Base-by-base conservation (phyloP, 495 filamentous ascomycete genomes). In the Hypoxylon rickii region DNA sequence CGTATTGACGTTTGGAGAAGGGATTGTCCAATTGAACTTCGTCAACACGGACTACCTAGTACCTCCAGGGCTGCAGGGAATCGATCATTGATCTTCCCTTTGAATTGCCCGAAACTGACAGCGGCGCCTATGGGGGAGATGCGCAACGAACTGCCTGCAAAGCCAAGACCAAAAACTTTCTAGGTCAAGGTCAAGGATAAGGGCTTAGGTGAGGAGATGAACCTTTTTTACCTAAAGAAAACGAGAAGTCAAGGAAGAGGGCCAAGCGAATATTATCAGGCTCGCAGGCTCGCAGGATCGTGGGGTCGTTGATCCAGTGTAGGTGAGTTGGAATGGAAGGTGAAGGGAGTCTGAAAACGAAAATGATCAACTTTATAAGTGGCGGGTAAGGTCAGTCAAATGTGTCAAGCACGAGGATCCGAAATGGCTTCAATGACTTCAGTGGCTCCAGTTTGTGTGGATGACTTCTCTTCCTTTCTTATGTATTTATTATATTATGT, bases 21-120 rank as follows among this genome's bases (percentile, higher is more conserved):
- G 54, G 60, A 64, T 64, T 64, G 60, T 44, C 60, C 60, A 64
- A 64, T 64, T 33, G 31, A n/a, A n/a, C 33, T 42, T 44, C 29
- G 50, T 42, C 34, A 55, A 54, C 47, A 55, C 44, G 36, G 16
- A 16, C 33, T 38, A 10, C 24, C 4, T n/a, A n/a, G n/a, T n/a
- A n/a, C n/a, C n/a, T n/a, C n/a, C n/a, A n/a, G n/a, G 36, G 21
- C 29, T 52, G 31, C 44, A 29, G 29, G 29, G 29, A 37, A 31
- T 11, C 11, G 32, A 17, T 42, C 15, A 54, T 44, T 50, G 40
- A 41, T 37, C 21, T 46, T 33, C 37, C 24, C 24, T 29, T 29
- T 8, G 26, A 40, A 26, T 20, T 47, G 15, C 22, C 44, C 21
- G 21, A 40, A 40, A 21, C 47, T 38, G 17, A 26, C 47, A 32